These are phyloP conservation scores for Bonia amplexicaulis DNA, from an alignment of 176 grass and related monocot genomes.

Conservation along the genomic window DNA sequence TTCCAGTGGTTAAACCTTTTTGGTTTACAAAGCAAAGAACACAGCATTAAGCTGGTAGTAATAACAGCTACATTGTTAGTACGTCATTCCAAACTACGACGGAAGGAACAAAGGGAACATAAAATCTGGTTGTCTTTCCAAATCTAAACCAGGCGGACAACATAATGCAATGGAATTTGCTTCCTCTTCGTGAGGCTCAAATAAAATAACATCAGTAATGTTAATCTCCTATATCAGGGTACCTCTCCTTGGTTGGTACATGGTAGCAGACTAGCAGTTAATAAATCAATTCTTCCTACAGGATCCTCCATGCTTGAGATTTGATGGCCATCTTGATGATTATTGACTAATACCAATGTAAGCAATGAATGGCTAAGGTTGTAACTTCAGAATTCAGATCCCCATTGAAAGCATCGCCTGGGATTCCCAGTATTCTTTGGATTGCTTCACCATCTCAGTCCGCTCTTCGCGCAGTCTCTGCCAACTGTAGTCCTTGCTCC, in stretches of 20 bases:
- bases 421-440: slow-evolving; percentile 76
- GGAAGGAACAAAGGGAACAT: not conserved
- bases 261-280: not conserved
- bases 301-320: not conserved
- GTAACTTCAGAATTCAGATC: slow-evolving; percentile 16
- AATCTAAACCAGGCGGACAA: not conserved
- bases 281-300: slow-evolving; percentile 11
- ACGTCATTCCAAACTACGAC: not conserved
- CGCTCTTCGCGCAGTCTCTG: slow-evolving; percentile 47
- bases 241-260: not conserved
- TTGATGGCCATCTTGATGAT: not conserved
- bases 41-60: not conserved
- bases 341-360: slow-evolving; percentile 4
- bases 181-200: not conserved
- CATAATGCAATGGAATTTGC: not conserved
- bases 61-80: not conserved
- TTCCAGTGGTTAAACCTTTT: not conserved
- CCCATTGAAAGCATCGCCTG: slow-evolving; percentile 61
- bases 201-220: slow-evolving; percentile 4
- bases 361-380: not conserved
- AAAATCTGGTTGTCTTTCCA: not conserved
- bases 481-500: slow-evolving; percentile 55
- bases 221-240: not conserved
- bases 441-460: slow-evolving; percentile 57
- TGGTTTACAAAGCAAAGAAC: not conserved